Base-by-base conservation (phyloP, 805 yeast genomes). In the Ogataea pilisensis region DNA sequence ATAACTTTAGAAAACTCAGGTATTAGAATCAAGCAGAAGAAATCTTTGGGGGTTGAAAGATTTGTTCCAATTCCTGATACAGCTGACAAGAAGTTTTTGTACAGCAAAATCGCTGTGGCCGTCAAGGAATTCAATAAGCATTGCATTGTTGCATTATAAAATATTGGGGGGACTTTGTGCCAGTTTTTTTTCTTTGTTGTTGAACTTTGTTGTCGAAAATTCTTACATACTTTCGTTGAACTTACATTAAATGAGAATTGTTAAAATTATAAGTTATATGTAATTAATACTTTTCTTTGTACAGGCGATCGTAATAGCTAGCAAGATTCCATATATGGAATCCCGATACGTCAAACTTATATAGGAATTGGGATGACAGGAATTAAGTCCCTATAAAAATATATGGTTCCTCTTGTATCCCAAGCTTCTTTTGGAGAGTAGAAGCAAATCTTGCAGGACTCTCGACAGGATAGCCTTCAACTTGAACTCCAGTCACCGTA, bases 1-100 rank as follows among this genome's bases (percentile, higher is more conserved):
- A 83, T 91, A 28, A 73, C 86, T 0, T 71, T 85, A 53, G 96
- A 87, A 50, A 69, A 77, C 18, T 80, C 89, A 0, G 99, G 99
- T 0, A 76, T 91, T 26, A 74, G 76, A 37, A 72, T 91, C 45
- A 77, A 73, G 9, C 66, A 84, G 43, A 74, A 78, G 51, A 35
- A 42, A 7, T 14, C 41, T 1, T 56, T 54, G 16, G 74, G 72
- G 1, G 73, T 72, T 5, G 60, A 56, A 16, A 48, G 56, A 32
- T 91, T 91, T 57, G 78, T 91, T 35, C 95, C 96, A 2, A 70
- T 91, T 31, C 79, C 85, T 0, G 93, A 86, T 39, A 66, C 69
- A 17, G 64, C 72, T 8, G 80, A 82, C 43, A 71, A 90, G 47
- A 69, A 69, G 44, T 80, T 76, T 56, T 63, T 91, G 41, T 89